Conservation (phyloP, 2,329 filamentous ascomycete genomes). For the Dothistroma septosporum region DNA sequence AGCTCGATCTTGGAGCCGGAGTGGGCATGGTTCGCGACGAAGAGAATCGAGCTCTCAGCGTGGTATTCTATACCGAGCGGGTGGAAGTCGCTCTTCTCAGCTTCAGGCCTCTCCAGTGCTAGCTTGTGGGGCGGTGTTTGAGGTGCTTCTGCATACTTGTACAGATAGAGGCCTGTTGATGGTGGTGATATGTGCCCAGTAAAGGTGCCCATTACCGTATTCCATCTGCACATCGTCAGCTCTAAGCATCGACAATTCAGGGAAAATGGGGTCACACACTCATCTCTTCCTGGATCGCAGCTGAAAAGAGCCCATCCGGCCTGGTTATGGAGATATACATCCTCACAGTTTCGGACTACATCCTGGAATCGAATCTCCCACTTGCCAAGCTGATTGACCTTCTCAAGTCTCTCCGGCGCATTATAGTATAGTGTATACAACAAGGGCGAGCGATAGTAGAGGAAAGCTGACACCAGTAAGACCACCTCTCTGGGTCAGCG, state of each 20-base stretch:
- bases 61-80: slow-evolving; percentile 42
- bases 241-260: background rate
- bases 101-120: slow-evolving; percentile 26
- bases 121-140: slow-evolving; percentile 28
- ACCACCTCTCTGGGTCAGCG: slow-evolving; percentile 7
- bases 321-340: slow-evolving; percentile 38
- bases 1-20: slow-evolving; percentile 35
- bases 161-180: slow-evolving; percentile 38
- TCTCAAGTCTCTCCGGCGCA: slow-evolving; percentile 14
- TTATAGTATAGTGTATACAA: slow-evolving; percentile 24
- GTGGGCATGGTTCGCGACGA: slow-evolving; percentile 40
- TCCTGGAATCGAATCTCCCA: slow-evolving; percentile 34
- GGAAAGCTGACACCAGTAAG: slow-evolving; percentile 16
- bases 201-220: slow-evolving; percentile 43
- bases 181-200: slow-evolving; percentile 16
- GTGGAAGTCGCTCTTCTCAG: slow-evolving; percentile 36
- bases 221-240: slow-evolving; percentile 31
- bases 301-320: slow-evolving; percentile 40
- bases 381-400: slow-evolving; percentile 5
- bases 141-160: slow-evolving; percentile 34
- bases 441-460: slow-evolving; percentile 19
- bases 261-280: background rate
- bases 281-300: slow-evolving; percentile 42
- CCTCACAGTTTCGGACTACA: slow-evolving; percentile 42
- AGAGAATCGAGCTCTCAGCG: slow-evolving; percentile 34